Percentiles rank a stretch among this genome's conserved stretches.
phyloP scores from a whole-genome alignment of 495 filamentous ascomycete species.

The Evernia prunastri region DNA sequence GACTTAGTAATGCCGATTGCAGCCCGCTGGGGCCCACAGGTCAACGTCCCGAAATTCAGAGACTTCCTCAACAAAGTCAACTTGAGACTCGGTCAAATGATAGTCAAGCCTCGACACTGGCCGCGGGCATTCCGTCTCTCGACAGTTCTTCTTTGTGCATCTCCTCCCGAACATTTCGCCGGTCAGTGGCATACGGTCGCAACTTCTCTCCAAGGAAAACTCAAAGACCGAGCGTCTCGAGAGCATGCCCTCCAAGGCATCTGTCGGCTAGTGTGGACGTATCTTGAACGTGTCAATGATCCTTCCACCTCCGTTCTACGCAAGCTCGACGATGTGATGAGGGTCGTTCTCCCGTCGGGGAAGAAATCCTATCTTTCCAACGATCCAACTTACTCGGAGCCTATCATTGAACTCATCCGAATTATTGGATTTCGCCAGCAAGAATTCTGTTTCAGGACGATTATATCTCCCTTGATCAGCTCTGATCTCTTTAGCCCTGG shows the following conservation, averaged over 20 bases:
- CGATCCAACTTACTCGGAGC: constrained; percentile 76
- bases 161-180: constrained; percentile 72
- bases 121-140: constrained; percentile 76
- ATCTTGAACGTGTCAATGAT: constrained; percentile 80
- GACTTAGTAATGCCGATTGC: constrained; percentile 85
- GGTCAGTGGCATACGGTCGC: constrained; percentile 80
- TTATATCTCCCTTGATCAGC: constrained; percentile 92
- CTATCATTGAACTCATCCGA: constrained; percentile 84
- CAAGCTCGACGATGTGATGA: constrained; percentile 82
- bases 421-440: constrained; percentile 93
- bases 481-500: constrained; percentile 76
- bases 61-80: constrained; percentile 73
- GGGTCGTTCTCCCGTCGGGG: constrained; percentile 69
- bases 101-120: constrained; percentile 90
- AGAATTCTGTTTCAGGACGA: constrained; percentile 82
- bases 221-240: constrained; percentile 76
- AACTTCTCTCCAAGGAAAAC: constrained; percentile 61
- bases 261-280: constrained; percentile 92
- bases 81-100: constrained; percentile 69
- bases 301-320: constrained; percentile 57
- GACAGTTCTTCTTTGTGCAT: constrained; percentile 78
- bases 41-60: constrained; percentile 75
- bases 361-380: constrained; percentile 72
- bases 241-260: constrained; percentile 82
- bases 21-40: constrained; percentile 61